Evolutionary conservation across 179 eudicot genomes (phyloP).

Genomic region (Pouteria campechiana): DNA sequence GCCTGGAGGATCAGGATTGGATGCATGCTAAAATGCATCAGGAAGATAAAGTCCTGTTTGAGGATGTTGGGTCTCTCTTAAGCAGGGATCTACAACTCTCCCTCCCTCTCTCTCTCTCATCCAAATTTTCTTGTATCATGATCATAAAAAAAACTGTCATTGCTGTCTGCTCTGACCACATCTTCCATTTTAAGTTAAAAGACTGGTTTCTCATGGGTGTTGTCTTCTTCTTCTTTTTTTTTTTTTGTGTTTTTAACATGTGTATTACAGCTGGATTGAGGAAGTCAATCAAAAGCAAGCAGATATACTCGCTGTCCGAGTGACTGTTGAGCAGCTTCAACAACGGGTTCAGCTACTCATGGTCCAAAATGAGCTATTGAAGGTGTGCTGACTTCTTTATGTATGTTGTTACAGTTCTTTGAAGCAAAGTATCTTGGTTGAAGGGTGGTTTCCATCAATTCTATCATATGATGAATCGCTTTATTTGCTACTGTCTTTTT

Average conservation of each 20-base stretch:
- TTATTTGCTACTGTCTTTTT: background rate
- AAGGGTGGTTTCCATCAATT: background rate
- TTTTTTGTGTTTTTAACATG: background rate
- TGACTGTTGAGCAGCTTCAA: slow-evolving; percentile 36
- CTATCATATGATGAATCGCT: background rate
- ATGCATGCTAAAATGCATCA: no score
- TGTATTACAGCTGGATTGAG: slow-evolving; percentile 20
- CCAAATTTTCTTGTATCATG: no score
- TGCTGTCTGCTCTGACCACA: no score
- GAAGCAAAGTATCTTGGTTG: background rate
- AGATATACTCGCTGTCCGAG: slow-evolving; percentile 25
- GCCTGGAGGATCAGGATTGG: no score
- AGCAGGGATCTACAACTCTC: no score
- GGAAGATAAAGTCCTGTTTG: no score
- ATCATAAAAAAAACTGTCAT: no score
- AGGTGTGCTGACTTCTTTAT: slow-evolving; percentile 13
- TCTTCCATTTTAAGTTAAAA: background rate
- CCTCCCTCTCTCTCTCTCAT: no score
- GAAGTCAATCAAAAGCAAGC: slow-evolving; percentile 34
- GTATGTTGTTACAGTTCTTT: background rate
- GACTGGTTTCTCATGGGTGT: background rate
- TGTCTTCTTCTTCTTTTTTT: background rate
- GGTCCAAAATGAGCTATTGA: slow-evolving; percentile 53
- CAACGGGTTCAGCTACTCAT: slow-evolving; percentile 41
- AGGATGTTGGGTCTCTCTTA: no score